phyloP scores from a whole-genome alignment of 495 filamentous ascomycete genomes.

The Aspergillus diversus region DNA sequence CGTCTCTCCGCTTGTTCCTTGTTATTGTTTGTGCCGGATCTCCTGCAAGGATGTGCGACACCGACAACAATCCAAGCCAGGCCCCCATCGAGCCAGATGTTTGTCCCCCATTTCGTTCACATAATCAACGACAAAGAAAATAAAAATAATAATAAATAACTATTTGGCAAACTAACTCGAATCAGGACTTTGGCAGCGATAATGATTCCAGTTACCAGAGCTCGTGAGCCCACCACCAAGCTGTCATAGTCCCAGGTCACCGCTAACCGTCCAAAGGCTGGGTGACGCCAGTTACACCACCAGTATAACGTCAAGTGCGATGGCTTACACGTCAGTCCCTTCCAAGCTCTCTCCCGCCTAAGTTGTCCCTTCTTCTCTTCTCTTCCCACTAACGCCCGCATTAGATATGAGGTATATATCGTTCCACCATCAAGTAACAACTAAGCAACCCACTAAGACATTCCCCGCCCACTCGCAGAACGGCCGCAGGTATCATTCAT shows the following conservation, averaged over 20 bases:
- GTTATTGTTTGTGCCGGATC: neutral
- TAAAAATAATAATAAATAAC: neutral
- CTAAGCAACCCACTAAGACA: neutral
- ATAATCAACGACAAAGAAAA: neutral
- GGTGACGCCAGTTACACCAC: conserved; percentile 38
- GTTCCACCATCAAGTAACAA: neutral
- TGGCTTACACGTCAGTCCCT: conserved; percentile 41
- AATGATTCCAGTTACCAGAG: conserved; percentile 36
- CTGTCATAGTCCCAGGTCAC: neutral
- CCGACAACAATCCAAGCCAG: conserved; percentile 8
- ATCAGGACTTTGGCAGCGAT: conserved; percentile 29
- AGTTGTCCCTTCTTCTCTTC: neutral
- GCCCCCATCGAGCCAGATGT: conserved; percentile 39
- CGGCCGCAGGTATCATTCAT: conserved; percentile 39
- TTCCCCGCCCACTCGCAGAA: conserved; percentile 27
- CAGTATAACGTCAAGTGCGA: conserved; percentile 44
- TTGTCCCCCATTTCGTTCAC: conserved; percentile 15
- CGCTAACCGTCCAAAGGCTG: conserved; percentile 25
- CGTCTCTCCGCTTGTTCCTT: neutral
- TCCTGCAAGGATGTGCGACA: conserved; percentile 8
- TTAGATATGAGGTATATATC: conserved; percentile 49
- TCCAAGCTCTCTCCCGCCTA: neutral
- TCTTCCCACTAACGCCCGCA: neutral
- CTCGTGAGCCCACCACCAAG: conserved; percentile 32
- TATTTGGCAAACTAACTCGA: conserved; percentile 5